phyloP scores from a whole-genome alignment of 192 early-diverging fungal species.

The Linnemannia zychae region DNA sequence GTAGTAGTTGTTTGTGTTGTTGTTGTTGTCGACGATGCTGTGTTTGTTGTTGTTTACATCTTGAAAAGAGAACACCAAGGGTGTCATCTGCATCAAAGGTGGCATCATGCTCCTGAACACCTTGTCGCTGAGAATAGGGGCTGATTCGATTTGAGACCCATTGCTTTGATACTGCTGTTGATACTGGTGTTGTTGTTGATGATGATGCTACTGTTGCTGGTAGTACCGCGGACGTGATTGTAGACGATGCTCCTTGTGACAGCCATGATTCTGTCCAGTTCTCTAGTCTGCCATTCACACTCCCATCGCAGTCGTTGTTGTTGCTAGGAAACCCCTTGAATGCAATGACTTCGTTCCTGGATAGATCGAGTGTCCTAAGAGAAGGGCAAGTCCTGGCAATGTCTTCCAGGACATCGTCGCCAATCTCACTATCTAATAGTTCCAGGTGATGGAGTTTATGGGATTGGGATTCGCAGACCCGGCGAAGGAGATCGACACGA shows the following conservation, averaged over 20 bases:
- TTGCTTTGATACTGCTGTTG: neutral
- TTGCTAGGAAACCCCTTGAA: slow-evolving; percentile 11
- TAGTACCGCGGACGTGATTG: too few species aligned
- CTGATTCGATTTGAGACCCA: neutral
- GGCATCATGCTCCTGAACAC: neutral
- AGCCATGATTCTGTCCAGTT: neutral
- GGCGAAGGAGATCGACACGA: slow-evolving; percentile 16
- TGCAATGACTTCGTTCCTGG: slow-evolving; percentile 38
- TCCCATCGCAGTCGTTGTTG: neutral
- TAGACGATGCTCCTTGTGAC: too few species aligned
- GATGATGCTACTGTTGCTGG: too few species aligned
- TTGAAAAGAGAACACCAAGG: neutral
- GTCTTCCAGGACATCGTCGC: slow-evolving; percentile 6
- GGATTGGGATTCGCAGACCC: slow-evolving; percentile 7
- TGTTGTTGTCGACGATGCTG: neutral
- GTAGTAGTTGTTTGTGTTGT: neutral
- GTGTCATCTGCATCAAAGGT: slow-evolving; percentile 3
- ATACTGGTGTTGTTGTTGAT: too few species aligned
- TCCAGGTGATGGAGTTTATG: slow-evolving; percentile 25
- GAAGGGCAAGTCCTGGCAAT: slow-evolving; percentile 30
- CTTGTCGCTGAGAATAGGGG: slow-evolving; percentile 8
- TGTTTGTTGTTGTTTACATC: neutral
- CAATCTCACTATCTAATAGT: slow-evolving; percentile 43
- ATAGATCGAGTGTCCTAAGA: slow-evolving; percentile 34
- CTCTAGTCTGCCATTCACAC: neutral